Evolutionary conservation across 1,284 basidiomycete species (phyloP).

Genomic region (Heterobasidion occidentale): DNA sequence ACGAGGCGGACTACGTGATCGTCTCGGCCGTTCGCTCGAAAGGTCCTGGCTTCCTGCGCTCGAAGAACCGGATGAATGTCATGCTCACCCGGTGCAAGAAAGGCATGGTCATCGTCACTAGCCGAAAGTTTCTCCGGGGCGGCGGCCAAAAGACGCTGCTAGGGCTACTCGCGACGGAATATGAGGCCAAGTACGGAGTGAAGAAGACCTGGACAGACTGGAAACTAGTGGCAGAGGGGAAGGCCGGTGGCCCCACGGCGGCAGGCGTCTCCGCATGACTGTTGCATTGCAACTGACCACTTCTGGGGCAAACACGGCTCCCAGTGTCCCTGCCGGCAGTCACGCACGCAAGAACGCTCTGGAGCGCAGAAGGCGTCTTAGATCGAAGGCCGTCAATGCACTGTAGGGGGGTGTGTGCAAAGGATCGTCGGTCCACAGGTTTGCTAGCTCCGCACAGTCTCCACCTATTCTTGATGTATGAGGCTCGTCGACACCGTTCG

Average conservation of each 20-base stretch:
- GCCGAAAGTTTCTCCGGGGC: slow-evolving; percentile 23
- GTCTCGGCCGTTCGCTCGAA: slow-evolving; percentile 35
- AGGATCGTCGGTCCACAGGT: too few relatives aligned
- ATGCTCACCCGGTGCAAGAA: slow-evolving; percentile 37
- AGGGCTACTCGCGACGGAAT: slow-evolving; percentile 19
- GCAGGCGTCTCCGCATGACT: not conserved
- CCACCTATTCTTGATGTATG: too few relatives aligned
- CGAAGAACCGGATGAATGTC: slow-evolving; percentile 35
- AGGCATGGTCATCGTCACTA: slow-evolving; percentile 35
- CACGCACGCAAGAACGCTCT: too few relatives aligned
- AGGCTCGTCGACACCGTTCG: too few relatives aligned
- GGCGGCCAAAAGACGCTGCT: slow-evolving; percentile 25
- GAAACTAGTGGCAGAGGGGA: slow-evolving; percentile 10
- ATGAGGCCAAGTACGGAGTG: slow-evolving; percentile 9
- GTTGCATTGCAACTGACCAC: too few relatives aligned
- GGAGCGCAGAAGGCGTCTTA: too few relatives aligned
- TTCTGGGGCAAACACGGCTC: too few relatives aligned
- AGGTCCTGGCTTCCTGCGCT: slow-evolving; percentile 32
- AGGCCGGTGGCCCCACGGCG: slow-evolving; percentile 11
- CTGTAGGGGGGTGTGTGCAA: too few relatives aligned
- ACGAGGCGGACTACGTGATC: slow-evolving; percentile 35
- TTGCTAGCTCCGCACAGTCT: too few relatives aligned
- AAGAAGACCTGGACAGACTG: slow-evolving; percentile 15
- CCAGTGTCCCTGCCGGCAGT: too few relatives aligned
- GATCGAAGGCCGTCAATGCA: too few relatives aligned